Conservation (phyloP, 768 basidiomycete genomes). For the Tephrocybe sp. region DNA sequence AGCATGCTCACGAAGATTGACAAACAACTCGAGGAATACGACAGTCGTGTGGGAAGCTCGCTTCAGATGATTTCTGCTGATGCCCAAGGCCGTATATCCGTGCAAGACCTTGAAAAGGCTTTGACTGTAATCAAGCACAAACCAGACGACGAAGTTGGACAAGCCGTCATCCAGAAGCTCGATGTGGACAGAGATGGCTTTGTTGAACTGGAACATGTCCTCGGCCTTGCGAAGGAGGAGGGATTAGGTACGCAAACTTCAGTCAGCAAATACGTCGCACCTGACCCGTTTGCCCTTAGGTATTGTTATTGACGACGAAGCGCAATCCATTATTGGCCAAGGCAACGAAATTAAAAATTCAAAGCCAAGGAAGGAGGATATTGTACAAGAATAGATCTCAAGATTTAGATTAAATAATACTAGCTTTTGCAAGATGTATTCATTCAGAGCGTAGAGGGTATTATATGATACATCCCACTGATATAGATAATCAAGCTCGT, state of each 20-base stretch:
- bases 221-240: constrained; percentile 85
- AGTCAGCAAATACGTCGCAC: background rate
- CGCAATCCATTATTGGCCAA: constrained; percentile 78
- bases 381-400: constrained; percentile 65
- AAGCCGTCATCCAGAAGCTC: constrained; percentile 85
- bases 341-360: constrained; percentile 78
- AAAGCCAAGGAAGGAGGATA: constrained; percentile 93
- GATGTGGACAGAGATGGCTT: constrained; percentile 96
- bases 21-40: constrained; percentile 87
- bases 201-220: constrained; percentile 92
- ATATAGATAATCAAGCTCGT: constrained; percentile 13
- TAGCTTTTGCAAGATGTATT: constrained; percentile 8
- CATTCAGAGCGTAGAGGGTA: constrained; percentile 14
- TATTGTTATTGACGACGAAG: constrained; percentile 82
- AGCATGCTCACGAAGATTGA: constrained; percentile 96
- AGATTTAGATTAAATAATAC: constrained; percentile 8
- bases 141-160: constrained; percentile 86
- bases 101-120: constrained; percentile 87
- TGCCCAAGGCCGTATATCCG: constrained; percentile 84
- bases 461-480: constrained; percentile 21
- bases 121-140: constrained; percentile 91
- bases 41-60: constrained; percentile 79
- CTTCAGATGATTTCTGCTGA: constrained; percentile 85
- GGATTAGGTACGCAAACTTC: constrained; percentile 58
- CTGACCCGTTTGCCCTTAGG: constrained; percentile 36